Evolutionary conservation across 306 rosid genomes (phyloP).

Genomic region (Prunus dulcis): DNA sequence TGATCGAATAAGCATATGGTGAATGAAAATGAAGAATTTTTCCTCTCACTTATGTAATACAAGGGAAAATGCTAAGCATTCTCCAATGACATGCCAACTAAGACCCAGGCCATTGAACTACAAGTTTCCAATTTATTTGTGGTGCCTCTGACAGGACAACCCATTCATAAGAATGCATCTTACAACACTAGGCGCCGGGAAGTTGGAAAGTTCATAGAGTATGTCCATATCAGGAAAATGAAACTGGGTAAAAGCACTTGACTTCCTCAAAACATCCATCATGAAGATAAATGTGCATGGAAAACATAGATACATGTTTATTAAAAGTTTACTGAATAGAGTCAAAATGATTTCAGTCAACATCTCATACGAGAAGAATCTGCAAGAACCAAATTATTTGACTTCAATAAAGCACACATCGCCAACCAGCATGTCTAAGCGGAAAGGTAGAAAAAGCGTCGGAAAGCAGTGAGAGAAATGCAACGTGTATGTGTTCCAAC

Average conservation of each 20-base stretch:
- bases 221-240: not conserved
- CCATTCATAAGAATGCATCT: conserved; percentile 6
- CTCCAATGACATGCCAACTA: conserved; percentile 1
- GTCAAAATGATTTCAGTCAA: conserved; percentile 2
- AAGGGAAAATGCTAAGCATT: not conserved
- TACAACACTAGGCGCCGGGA: not conserved
- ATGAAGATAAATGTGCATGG: not conserved
- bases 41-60: not conserved
- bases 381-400: not conserved
- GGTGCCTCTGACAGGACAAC: not conserved
- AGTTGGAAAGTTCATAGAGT: not conserved
- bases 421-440: conserved; percentile 6
- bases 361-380: not conserved
- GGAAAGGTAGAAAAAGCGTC: not conserved
- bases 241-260: not conserved
- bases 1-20: not conserved
- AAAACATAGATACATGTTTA: not conserved
- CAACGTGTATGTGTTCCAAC: not conserved
- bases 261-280: not conserved
- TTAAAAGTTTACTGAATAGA: conserved; percentile 2
- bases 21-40: not conserved
- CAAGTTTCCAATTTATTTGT: not conserved
- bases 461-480: conserved; percentile 6
- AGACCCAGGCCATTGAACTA: not conserved
- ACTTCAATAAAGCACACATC: not conserved